These are phyloP conservation scores for Lactarius indigo DNA, from an alignment of 768 basidiomycete species.

Conservation along the genomic window DNA sequence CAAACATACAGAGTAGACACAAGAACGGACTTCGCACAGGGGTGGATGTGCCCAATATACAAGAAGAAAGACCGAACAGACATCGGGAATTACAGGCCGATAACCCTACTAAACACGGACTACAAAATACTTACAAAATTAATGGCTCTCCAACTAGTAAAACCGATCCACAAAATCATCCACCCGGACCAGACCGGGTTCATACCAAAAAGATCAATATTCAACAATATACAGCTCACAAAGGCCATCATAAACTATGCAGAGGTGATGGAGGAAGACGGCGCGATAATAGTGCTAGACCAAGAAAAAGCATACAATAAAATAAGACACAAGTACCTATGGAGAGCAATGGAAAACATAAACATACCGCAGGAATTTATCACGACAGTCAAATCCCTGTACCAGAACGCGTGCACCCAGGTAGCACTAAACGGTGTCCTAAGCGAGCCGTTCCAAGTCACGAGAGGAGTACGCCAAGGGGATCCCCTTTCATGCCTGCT, in stretches of 20 bases:
- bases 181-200: constrained; percentile 14
- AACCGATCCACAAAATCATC: too few species aligned
- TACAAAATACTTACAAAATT: too few species aligned
- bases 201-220: not conserved
- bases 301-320: not conserved
- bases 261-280: not conserved
- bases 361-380: not conserved
- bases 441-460: not conserved
- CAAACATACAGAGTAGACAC: not conserved
- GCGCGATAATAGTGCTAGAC: not conserved
- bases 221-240: not conserved
- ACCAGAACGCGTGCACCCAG: not conserved
- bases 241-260: not conserved
- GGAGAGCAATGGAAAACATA: not conserved
- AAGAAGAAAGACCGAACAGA: too few species aligned
- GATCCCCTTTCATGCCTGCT: constrained; percentile 7
- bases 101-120: too few species aligned
- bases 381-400: not conserved
- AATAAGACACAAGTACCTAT: constrained; percentile 7
- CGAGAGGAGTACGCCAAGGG: constrained; percentile 5
- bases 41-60: too few species aligned
- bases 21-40: too few species aligned
- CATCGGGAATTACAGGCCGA: too few species aligned
- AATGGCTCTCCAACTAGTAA: too few species aligned
- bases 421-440: not conserved